These are phyloP conservation scores for Choiromyces venosus DNA, from an alignment of 495 filamentous ascomycete genomes.

Conservation along the genomic window DNA sequence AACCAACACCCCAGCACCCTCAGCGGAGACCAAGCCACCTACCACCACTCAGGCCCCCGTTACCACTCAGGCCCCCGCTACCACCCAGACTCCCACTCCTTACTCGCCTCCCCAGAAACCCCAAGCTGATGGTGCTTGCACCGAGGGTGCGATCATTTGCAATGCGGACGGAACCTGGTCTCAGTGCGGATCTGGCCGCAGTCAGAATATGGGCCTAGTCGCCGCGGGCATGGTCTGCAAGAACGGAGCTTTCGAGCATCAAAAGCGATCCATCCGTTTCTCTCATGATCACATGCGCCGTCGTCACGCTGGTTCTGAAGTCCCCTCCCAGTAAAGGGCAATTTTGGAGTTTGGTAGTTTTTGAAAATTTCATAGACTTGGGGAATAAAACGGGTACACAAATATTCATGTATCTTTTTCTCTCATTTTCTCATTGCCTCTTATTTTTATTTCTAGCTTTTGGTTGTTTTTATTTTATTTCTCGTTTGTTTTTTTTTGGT, in stretches of 20 bases:
- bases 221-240: conserved; percentile 14
- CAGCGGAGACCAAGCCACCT: neutral
- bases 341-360: neutral
- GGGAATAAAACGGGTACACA: neutral
- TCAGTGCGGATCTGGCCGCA: conserved; percentile 13
- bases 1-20: neutral
- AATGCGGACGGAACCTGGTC: conserved; percentile 22
- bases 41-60: conserved; percentile 5
- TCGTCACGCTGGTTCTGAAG: conserved; percentile 5
- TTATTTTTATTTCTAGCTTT: neutral
- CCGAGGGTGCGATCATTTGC: conserved; percentile 15
- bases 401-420: neutral
- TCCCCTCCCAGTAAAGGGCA: neutral
- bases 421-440: neutral
- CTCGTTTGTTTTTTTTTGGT: too few relatives aligned
- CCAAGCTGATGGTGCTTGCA: conserved; percentile 1
- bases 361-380: neutral
- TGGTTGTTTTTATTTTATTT: too few relatives aligned
- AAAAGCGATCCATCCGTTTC: conserved; percentile 25
- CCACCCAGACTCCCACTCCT: neutral
- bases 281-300: conserved; percentile 36
- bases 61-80: neutral
- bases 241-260: conserved; percentile 7
- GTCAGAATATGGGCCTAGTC: conserved; percentile 7
- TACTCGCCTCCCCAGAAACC: neutral